Evolutionary conservation across 495 filamentous ascomycete species (phyloP).

Genomic region (Daldinia vernicosa): DNA sequence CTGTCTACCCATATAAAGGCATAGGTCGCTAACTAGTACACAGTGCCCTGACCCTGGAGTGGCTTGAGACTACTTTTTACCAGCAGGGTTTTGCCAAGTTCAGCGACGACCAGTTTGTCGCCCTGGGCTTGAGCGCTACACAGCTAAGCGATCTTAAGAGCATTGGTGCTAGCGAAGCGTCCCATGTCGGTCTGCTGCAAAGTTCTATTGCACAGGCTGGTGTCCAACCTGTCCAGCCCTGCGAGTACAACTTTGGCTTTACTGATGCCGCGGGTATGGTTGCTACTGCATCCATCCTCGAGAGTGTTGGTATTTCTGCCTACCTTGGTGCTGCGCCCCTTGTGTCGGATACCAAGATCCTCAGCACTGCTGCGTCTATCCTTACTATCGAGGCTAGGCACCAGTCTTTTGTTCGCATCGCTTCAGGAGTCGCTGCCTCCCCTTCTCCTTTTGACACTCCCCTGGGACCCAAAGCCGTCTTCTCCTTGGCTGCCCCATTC

Average conservation of each 20-base stretch:
- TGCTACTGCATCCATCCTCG: conserved; percentile 66
- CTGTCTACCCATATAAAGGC: not conserved
- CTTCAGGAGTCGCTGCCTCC: conserved; percentile 56
- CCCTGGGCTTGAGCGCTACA: conserved; percentile 60
- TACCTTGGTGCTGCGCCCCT: conserved; percentile 71
- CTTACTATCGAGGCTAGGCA: conserved; percentile 69
- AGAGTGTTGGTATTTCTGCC: conserved; percentile 69
- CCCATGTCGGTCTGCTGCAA: conserved; percentile 66
- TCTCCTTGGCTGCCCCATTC: conserved; percentile 71
- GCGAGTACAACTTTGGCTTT: conserved; percentile 70
- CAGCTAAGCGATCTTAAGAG: conserved; percentile 60
- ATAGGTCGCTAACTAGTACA: conserved; percentile 26
- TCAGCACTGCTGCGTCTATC: conserved; percentile 66
- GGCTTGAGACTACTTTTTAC: conserved; percentile 71
- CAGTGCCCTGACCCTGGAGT: conserved; percentile 71
- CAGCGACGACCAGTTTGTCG: conserved; percentile 64
- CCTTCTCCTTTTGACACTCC: conserved; percentile 69
- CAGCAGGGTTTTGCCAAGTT: conserved; percentile 68
- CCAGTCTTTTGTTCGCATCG: conserved; percentile 66
- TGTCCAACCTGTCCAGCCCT: conserved; percentile 64
- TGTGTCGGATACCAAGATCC: conserved; percentile 59
- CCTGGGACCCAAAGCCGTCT: conserved; percentile 65
- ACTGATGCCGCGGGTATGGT: conserved; percentile 68
- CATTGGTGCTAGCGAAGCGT: conserved; percentile 63
- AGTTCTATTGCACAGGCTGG: conserved; percentile 63